Percentiles rank a stretch among this genome's conserved stretches.
Conservation (phyloP, 331 rosid genomes). For the Malus hybrid region DNA sequence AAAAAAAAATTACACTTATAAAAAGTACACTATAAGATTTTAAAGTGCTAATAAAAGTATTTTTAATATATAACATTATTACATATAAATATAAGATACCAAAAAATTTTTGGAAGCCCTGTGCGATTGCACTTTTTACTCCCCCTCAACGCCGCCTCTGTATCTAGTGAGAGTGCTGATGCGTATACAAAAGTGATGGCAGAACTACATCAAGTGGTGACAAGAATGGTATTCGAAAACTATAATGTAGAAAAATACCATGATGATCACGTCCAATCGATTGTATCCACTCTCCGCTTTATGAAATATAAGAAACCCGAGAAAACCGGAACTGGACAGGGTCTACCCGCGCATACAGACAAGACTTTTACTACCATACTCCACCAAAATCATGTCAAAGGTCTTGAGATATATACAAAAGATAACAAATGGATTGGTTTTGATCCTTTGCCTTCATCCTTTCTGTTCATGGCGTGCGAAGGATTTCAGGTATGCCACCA, state of each 20-base stretch:
- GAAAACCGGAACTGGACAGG: not conserved
- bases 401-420: conserved; percentile 4
- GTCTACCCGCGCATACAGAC: conserved; percentile 8
- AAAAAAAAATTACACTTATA: too few species aligned
- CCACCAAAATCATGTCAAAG: conserved; percentile 10
- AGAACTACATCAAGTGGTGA: conserved; percentile 6
- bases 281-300: not conserved
- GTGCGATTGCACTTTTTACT: too few species aligned
- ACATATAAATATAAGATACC: too few species aligned
- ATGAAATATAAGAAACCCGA: conserved; percentile 3
- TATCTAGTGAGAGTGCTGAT: too few species aligned
- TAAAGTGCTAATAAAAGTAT: too few species aligned
- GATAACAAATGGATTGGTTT: not conserved
- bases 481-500: conserved; percentile 5
- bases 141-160: too few species aligned
- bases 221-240: conserved; percentile 23
- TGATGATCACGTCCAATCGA: not conserved
- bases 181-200: not conserved
- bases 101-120: too few species aligned
- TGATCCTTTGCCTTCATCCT: conserved; percentile 2
- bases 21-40: too few species aligned
- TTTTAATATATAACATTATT: too few species aligned
- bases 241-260: not conserved
- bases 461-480: conserved; percentile 14
- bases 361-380: conserved; percentile 3